Conservation (phyloP, 1,139 yeast species). For the Candida sanyaensis region DNA sequence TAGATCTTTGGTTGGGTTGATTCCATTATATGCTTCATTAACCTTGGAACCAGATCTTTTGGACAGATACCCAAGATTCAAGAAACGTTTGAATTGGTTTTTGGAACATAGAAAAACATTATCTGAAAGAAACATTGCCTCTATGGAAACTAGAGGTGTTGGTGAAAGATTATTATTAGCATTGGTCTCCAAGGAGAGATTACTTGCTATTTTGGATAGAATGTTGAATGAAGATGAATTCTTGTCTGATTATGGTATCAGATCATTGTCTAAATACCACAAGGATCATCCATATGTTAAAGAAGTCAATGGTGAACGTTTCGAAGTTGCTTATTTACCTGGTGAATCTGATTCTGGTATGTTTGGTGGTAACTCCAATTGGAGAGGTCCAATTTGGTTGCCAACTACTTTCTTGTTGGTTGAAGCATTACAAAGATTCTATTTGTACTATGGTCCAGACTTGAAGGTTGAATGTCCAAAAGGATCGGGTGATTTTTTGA, state of each 20-base stretch:
- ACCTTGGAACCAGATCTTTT: conserved; percentile 87
- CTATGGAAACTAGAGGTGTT: conserved; percentile 82
- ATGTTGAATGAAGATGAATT: conserved; percentile 91
- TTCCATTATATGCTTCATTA: conserved; percentile 88
- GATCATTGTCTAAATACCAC: conserved; percentile 88
- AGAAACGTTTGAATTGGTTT: conserved; percentile 86
- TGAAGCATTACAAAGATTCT: conserved; percentile 87
- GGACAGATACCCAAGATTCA: conserved; percentile 79
- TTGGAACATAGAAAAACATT: conserved; percentile 69
- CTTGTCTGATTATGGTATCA: conserved; percentile 81
- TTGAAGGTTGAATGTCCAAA: conserved; percentile 89
- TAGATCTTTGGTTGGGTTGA: conserved; percentile 87
- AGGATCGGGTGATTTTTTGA: conserved; percentile 79
- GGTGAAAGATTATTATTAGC: conserved; percentile 85
- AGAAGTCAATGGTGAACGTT: conserved; percentile 80
- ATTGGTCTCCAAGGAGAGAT: conserved; percentile 79
- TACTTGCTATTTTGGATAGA: conserved; percentile 72
- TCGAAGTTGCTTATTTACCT: conserved; percentile 77
- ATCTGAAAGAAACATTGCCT: conserved; percentile 87
- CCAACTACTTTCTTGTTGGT: conserved; percentile 88
- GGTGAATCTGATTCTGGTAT: conserved; percentile 95
- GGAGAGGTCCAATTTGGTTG: conserved; percentile 99
- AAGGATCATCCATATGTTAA: conserved; percentile 83
- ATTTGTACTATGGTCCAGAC: conserved; percentile 84
- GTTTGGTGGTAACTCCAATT: conserved; percentile 96